These are phyloP conservation scores for Pistacia integerrima DNA, from an alignment of 345 rosid genomes.

Conservation along the genomic window DNA sequence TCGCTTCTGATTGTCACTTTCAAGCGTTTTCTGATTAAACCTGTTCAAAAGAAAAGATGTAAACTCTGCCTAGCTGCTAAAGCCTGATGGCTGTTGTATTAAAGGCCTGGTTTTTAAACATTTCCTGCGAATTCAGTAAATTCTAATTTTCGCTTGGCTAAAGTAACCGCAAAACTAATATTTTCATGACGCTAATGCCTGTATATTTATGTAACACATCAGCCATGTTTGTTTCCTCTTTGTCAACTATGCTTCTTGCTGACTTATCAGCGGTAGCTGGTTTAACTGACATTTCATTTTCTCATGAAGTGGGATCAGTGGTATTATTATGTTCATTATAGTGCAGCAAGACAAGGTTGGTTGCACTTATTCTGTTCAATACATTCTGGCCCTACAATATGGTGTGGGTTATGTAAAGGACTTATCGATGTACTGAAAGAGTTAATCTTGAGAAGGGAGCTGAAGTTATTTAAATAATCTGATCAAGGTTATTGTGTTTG, in stretches of 20 bases:
- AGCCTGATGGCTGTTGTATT: background rate
- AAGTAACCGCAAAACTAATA: background rate
- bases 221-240: background rate
- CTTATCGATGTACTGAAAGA: background rate
- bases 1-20: background rate
- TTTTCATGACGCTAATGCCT: background rate
- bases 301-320: background rate
- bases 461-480: constrained; percentile 9
- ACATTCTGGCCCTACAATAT: background rate
- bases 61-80: background rate
- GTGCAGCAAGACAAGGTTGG: background rate
- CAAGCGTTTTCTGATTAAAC: background rate
- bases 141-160: background rate
- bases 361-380: background rate
- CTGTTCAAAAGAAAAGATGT: background rate
- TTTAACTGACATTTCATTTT: background rate
- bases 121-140: background rate
- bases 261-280: background rate
- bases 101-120: background rate
- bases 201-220: background rate
- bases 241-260: background rate
- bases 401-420: background rate
- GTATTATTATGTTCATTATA: background rate
- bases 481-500: constrained; percentile 11
- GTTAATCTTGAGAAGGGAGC: background rate